phyloP scores from a whole-genome alignment of 192 early-diverging fungal genomes.

The Spizellomyces punctatus region DNA sequence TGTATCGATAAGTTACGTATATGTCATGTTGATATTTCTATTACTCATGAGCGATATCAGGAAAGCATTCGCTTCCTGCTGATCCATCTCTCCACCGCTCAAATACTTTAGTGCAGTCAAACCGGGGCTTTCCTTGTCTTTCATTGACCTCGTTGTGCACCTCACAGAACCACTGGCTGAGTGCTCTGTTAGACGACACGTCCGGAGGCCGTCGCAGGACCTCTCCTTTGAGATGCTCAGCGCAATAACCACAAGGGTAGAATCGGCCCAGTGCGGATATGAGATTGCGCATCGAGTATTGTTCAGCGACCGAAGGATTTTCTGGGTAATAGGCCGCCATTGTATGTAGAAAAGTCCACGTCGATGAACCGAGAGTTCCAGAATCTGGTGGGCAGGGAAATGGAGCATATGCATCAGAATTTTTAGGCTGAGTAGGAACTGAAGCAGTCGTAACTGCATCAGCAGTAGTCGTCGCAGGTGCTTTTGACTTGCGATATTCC shows the following conservation, averaged over 20 bases:
- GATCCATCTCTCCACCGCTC: constrained; percentile 81
- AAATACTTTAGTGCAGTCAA: constrained; percentile 93
- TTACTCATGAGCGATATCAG: constrained; percentile 6
- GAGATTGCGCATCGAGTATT: constrained; percentile 74
- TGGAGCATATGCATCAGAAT: constrained; percentile 1
- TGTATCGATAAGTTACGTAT: no score
- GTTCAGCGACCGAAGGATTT: constrained; percentile 67
- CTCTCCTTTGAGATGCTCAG: constrained; percentile 79
- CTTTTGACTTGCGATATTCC: neutral
- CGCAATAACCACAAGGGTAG: constrained; percentile 93
- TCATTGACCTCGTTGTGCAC: constrained; percentile 96
- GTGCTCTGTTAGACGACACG: constrained; percentile 65
- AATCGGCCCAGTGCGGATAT: constrained; percentile 77
- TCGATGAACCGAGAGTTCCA: constrained; percentile 78
- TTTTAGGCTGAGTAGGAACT: neutral
- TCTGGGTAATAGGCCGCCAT: constrained; percentile 97
- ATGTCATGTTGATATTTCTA: neutral
- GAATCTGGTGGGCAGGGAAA: constrained; percentile 79
- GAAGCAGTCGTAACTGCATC: neutral
- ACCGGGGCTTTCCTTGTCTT: constrained; percentile 80
- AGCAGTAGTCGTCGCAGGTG: neutral
- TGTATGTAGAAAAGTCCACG: constrained; percentile 97
- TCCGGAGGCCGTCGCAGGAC: constrained; percentile 75
- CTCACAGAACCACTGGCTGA: constrained; percentile 89
- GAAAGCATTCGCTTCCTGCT: constrained; percentile 35